phyloP scores from a whole-genome alignment of 257 asterid genomes.

The Osmanthus fragrans region DNA sequence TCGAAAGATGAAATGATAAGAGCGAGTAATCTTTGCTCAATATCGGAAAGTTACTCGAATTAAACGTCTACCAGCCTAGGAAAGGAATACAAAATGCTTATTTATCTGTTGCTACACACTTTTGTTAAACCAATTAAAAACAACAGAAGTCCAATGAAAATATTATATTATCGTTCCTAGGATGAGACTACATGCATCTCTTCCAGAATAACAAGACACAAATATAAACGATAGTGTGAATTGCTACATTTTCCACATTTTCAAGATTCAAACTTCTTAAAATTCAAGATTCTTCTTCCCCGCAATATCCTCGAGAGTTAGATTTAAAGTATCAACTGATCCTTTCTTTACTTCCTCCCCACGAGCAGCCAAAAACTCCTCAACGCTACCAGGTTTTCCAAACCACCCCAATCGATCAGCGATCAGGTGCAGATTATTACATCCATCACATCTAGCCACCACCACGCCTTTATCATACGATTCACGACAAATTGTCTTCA shows the following conservation, averaged over 20 bases:
- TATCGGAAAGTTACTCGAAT: too few species aligned
- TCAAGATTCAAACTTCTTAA: neutral
- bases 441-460: conserved; percentile 80
- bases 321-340: conserved; percentile 51
- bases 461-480: conserved; percentile 88
- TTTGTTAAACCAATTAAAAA: neutral
- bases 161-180: neutral
- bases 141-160: neutral
- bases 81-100: neutral
- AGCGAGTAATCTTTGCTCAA: too few species aligned
- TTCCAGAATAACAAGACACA: neutral
- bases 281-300: conserved; percentile 46
- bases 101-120: neutral
- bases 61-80: neutral
- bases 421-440: conserved; percentile 75
- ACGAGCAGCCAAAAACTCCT: conserved; percentile 77
- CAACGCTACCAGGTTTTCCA: conserved; percentile 78
- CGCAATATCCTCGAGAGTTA: conserved; percentile 77
- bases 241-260: neutral
- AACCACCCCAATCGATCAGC: conserved; percentile 96
- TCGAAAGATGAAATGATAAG: too few species aligned
- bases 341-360: conserved; percentile 90
- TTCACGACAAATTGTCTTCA: conserved; percentile 72
- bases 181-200: neutral
- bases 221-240: neutral